phyloP scores from a whole-genome alignment of 179 eudicot genomes.

The Gypsophila paniculata region DNA sequence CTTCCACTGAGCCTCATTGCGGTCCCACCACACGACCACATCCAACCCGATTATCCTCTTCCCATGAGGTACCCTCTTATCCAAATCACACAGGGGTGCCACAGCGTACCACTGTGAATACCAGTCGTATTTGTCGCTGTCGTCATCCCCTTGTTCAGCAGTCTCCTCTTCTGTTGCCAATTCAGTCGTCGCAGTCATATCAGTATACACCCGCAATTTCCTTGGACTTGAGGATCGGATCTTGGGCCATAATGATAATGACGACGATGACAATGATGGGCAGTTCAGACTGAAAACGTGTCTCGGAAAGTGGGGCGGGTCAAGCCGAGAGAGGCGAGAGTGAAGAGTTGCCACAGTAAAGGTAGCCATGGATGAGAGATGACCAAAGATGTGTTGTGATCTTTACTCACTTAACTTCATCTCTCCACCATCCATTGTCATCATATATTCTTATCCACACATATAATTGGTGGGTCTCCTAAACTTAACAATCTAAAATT shows the following conservation, averaged over 20 bases:
- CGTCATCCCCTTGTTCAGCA: slow-evolving; percentile 6
- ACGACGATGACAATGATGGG: not conserved
- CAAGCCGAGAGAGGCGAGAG: not conserved
- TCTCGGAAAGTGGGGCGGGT: not conserved
- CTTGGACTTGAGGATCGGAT: not conserved
- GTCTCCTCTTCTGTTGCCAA: not conserved
- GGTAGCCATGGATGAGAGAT: slow-evolving; percentile 1
- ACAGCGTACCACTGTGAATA: slow-evolving; percentile 66
- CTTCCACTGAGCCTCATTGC: slow-evolving; percentile 54
- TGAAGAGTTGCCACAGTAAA: slow-evolving; percentile 6
- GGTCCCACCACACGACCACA: slow-evolving; percentile 81
- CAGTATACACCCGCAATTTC: slow-evolving; percentile 1
- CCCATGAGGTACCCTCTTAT: slow-evolving; percentile 65
- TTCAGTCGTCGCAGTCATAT: not conserved
- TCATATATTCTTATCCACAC: too few relatives aligned
- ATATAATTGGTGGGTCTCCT: too few relatives aligned
- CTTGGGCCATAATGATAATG: not conserved
- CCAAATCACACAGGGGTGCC: slow-evolving; percentile 64
- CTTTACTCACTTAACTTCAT: not conserved
- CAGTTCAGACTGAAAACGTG: not conserved
- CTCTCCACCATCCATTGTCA: not conserved
- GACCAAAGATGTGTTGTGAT: not conserved
- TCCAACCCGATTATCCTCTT: slow-evolving; percentile 62
- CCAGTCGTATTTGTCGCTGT: slow-evolving; percentile 55
- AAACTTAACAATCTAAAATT: too few relatives aligned